Base-by-base conservation (phyloP, 768 basidiomycete genomes). In the Royoungia palumana region DNA sequence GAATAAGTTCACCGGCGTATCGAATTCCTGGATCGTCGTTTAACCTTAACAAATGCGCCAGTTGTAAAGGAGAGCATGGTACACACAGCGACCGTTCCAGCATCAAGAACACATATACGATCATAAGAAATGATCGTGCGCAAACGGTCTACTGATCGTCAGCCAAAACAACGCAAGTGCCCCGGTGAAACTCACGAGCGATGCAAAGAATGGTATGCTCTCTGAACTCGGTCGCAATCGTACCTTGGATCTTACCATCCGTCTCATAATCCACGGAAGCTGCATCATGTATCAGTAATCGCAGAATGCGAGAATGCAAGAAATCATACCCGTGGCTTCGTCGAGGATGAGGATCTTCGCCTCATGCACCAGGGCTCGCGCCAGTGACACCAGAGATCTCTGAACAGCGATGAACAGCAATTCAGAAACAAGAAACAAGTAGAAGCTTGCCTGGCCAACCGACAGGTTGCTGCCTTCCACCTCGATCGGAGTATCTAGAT, bases 181-280 rank as follows among this genome's bases (percentile, higher is more conserved):
- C 8, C 10, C 21, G 17, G 41, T 41, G 17, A 22, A 35, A 75
- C 87, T 67, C 58, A 88, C 85, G 90, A 53, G 89, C 89, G 51
- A 94, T 94, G 66, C 88, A 92, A 13, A 94, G 68, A 46, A 94
- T 79, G 0, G 94, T 95, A 54, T 85, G 82, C 65, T 91, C 85
- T 35, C 76, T 72, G 72, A 95, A 97, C 71, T 88, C 86, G 41
- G 75, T 74, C 2, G 89, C 78, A 53, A 97, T 95, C 5, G 94
- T 95, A 55, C 87, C 79, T 63, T 96, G 94, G 50, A 98, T 93
- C 64, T 88, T 89, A 49, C 82, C 73, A 70, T 96, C 94, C 1
- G 91, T 94, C 67, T 89, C 89, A 57, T 85, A 87, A 57, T 93
- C 90, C 24, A 93, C 89, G 11, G 87, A 88, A n/a, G 89, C 89